Evolutionary conservation across 164 flowering plant species (phyloP), one percentile per base, ranked within the genome.

Genomic region (Pachysandra terminalis): DNA sequence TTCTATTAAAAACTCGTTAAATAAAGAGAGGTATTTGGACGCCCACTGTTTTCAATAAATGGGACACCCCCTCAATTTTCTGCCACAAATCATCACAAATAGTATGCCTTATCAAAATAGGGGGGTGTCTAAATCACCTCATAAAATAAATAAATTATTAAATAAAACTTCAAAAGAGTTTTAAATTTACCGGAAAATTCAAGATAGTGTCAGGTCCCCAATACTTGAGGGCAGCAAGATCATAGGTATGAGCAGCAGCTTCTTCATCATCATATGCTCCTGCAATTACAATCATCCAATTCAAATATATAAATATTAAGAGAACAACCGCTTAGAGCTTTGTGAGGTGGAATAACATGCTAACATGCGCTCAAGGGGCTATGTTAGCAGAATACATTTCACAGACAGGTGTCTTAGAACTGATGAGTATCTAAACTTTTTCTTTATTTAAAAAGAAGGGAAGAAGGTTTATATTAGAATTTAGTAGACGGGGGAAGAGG

Each of bases 261-360:
- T 87, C 97, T 68, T 95, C 98, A 62, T 79, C 82, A 56, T 90
- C 97, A 71, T 92, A 92, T 2, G 98, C 98, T 14, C 98, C 98
- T 95, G 61, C 64, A 70, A 54, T 68, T 54, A 32, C 48, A 17
- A 53, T 9, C 53, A 25, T 26, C n/a, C n/a, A n/a, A n/a, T n/a
- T n/a, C n/a, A n/a, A n/a, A n/a, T n/a, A n/a, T n/a, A n/a, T n/a
- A n/a, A n/a, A n/a, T n/a, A n/a, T n/a, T n/a, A 32, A 32, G 10
- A 45, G 51, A 45, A 15, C 51, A 45, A 45, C 15, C n/a, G n/a
- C 2, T 45, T 5, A 45, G 6, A 5, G 10, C 14, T 45, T 45
- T 3, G 10, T 10, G 17, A 45, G 17, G 28, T 32, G 19, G 27
- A 35, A 19, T 25, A 57, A 17, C 25, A 57, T 0, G 54, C 55